Conservation (phyloP, 495 filamentous ascomycete genomes). For the Hyphodiscus hymeniophilus region DNA sequence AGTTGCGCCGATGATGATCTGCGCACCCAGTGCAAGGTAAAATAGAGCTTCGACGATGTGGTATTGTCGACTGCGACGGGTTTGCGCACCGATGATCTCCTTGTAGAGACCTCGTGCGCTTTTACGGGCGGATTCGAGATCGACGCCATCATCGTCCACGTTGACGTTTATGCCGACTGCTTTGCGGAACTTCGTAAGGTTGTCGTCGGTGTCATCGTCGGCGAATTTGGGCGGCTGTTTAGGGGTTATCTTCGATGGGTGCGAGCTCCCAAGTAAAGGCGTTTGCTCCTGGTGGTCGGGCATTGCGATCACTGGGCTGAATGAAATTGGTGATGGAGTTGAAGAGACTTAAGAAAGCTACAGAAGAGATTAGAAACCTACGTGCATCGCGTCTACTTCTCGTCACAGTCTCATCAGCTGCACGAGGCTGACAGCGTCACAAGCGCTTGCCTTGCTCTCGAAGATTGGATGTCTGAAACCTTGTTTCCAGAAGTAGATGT, state of each 20-base stretch:
- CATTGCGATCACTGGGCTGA: background rate
- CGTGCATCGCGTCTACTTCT: background rate
- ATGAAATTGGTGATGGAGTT: background rate
- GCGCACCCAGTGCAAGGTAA: slow-evolving; percentile 14
- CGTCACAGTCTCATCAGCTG: background rate
- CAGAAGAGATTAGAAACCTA: background rate
- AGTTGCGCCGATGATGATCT: slow-evolving; percentile 27
- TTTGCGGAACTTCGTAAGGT: slow-evolving; percentile 15
- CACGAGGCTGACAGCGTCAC: background rate
- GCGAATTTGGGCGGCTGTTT: background rate
- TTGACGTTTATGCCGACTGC: slow-evolving; percentile 17
- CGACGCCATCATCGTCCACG: background rate
- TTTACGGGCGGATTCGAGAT: slow-evolving; percentile 14
- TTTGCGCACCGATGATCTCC: slow-evolving; percentile 11
- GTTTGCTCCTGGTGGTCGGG: slow-evolving; percentile 6
- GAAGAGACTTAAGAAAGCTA: too few relatives aligned
- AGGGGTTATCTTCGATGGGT: background rate
- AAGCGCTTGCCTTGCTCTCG: too few relatives aligned
- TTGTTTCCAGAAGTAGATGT: too few relatives aligned
- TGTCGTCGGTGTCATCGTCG: slow-evolving; percentile 3
- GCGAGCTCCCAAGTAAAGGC: slow-evolving; percentile 6
- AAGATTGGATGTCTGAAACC: too few relatives aligned
- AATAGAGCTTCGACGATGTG: slow-evolving; percentile 10
- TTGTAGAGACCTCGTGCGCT: slow-evolving; percentile 13
- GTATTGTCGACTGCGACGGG: slow-evolving; percentile 4